Evolutionary conservation across 345 rosid species (phyloP), one percentile per base, ranked within the genome.

Genomic region (Rhizophora apiculata): DNA sequence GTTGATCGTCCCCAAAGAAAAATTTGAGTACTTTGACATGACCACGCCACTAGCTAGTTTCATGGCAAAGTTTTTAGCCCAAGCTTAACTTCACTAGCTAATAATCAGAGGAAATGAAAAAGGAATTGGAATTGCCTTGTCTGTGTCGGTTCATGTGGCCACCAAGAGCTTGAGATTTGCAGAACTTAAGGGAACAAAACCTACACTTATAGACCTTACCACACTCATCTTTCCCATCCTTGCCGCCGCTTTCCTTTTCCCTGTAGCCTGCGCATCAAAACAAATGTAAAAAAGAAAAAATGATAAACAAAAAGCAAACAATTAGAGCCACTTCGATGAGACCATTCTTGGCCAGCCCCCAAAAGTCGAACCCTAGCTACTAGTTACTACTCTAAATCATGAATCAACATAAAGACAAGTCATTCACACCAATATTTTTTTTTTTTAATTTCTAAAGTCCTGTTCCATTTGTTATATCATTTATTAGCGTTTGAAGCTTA

Each of bases 81-180:
- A 43, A 43, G 49, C 49, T 43, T 13, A 43, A 43, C 18, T 43
- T 43, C 18, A 43, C 49, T 43, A 43, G 18, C 49, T 43, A 13
- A 0, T 20, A 66, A 34, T 22, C 48, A 51, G n/a, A 48, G 46
- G 13, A 60, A 30, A 56, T 5, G 37, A 20, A 31, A 22, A 32
- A 70, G 70, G 52, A 62, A 34, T 13, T 13, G 8, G 2, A 59
- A 63, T 82, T 85, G 76, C 99, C 98, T 96, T 96, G 98, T 75
- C 99, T 88, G 82, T 96, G 99, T 79, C 99, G 97, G 82, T 96
- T 96, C 99, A 96, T 96, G 89, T 96, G 99, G 62, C 98, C 99
- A 37, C 99, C 99, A 10, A 96, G 99, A 67, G 99, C 99, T 92
- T 96, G 99, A 71, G 99, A 96, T 85, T 96, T 96, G 89, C 96